Base-by-base conservation (phyloP, 306 rosid genomes). In the Sphenostylis stenocarpa region DNA sequence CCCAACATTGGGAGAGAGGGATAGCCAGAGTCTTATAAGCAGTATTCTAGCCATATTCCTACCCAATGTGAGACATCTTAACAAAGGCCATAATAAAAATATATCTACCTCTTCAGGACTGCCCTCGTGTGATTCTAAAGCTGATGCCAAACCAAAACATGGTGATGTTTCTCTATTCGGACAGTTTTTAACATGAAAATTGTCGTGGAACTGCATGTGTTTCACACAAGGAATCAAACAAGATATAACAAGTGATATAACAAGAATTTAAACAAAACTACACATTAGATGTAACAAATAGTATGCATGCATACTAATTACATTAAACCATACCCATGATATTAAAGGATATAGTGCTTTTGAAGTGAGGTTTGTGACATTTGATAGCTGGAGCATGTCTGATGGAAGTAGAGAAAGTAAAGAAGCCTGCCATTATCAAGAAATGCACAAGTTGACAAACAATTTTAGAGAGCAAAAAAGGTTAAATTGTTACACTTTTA, bases 321-420 rank as follows among this genome's bases (percentile, higher is more conserved):
- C 85, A 76, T 65, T 63, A 80, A 82, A 80, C 48, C 93, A 67
- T 92, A 94, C 98, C 98, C 98, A 94, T 74, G 29, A 36, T 4
- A 90, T 82, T 70, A 92, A 82, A 78, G 98, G 93, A 80, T 39
- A 21, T 83, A 94, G 81, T 79, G 78, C 85, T 60, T 78, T 86
- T 53, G 88, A 85, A 17, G 91, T 84, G 77, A 86, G 88, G 34
- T 84, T 82, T 84, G 87, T 56, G 78, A 73, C 84, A 43, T 77
- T 84, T 79, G 93, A 83, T 60, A 83, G 69, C 75, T 87, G 79
- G 64, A 87, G 81, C 85, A 90, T 80, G 86, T 89, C 77, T 4
- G 28, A 55, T 67, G 98, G 98, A 80, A 94, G 92, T 81, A 90
- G 91, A 80, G 98, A 94, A 70, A 94, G 90, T 77, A 94, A 83